These are phyloP conservation scores for Nephelium lappaceum DNA, from an alignment of 345 rosid species.

Conservation along the genomic window DNA sequence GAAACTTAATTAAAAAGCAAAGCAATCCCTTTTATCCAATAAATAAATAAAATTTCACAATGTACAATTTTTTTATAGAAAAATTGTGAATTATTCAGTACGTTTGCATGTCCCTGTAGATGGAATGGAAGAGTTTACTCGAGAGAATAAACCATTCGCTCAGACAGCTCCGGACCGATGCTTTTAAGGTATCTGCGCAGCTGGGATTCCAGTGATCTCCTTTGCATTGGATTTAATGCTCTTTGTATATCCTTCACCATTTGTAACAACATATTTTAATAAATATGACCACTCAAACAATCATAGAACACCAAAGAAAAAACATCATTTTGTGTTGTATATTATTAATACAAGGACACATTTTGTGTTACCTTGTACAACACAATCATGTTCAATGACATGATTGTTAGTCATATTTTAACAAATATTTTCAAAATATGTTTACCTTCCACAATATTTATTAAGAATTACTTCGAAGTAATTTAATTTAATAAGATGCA, in stretches of 20 bases:
- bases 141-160: constrained; percentile 68
- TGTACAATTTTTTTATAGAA: background rate
- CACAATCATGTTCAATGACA: background rate
- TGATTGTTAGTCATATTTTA: too few species aligned
- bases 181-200: constrained; percentile 56
- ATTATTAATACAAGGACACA: too few species aligned
- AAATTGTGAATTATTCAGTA: constrained; percentile 6
- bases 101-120: background rate
- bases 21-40: background rate
- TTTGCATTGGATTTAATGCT: constrained; percentile 35
- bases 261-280: constrained; percentile 17
- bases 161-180: constrained; percentile 69
- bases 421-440: too few species aligned
- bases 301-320: background rate
- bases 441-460: background rate
- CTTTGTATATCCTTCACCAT: constrained; percentile 49
- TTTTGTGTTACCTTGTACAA: too few species aligned
- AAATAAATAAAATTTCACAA: background rate
- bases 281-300: constrained; percentile 10
- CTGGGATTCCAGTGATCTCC: constrained; percentile 54
- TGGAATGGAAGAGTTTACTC: constrained; percentile 32
- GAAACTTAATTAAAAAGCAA: background rate
- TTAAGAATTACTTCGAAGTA: background rate
- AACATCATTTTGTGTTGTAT: background rate
- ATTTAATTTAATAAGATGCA: too few species aligned